These are phyloP conservation scores for Medakamo hakoo DNA, from an alignment of 139 green algal genomes.

Conservation along the genomic window DNA sequence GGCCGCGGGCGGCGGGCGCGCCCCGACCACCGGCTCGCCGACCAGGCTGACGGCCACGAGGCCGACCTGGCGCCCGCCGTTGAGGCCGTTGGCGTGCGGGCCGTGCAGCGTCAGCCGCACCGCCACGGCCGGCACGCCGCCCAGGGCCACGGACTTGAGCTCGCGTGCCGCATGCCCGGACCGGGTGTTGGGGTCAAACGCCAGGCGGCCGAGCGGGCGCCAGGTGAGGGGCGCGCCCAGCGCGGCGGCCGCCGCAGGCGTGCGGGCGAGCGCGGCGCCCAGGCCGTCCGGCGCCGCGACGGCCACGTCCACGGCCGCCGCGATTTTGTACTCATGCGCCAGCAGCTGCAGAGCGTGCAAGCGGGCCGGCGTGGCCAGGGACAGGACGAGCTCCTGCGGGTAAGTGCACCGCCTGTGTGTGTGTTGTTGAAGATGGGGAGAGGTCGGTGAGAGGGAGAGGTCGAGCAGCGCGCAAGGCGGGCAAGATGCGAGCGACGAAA, in stretches of 20 bases:
- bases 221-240: neutral
- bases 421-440: too few relatives aligned
- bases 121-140: too few relatives aligned
- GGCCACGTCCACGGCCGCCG: neutral
- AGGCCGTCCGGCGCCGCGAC: too few relatives aligned
- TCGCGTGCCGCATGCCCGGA: neutral
- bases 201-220: neutral
- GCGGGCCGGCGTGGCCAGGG: neutral
- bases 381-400: neutral
- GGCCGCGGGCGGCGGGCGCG: too few relatives aligned
- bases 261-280: too few relatives aligned
- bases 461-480: too few relatives aligned
- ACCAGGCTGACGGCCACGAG: neutral
- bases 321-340: neutral
- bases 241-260: too few relatives aligned
- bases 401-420: neutral
- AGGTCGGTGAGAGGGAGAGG: neutral
- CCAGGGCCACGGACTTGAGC: neutral
- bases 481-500: too few relatives aligned
- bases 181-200: neutral
- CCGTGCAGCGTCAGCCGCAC: neutral
- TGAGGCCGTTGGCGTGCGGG: neutral
- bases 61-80: neutral
- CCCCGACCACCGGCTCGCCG: neutral
- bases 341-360: neutral